Conservation (phyloP, 768 basidiomycete genomes). For the Phylloporus sp. region DNA sequence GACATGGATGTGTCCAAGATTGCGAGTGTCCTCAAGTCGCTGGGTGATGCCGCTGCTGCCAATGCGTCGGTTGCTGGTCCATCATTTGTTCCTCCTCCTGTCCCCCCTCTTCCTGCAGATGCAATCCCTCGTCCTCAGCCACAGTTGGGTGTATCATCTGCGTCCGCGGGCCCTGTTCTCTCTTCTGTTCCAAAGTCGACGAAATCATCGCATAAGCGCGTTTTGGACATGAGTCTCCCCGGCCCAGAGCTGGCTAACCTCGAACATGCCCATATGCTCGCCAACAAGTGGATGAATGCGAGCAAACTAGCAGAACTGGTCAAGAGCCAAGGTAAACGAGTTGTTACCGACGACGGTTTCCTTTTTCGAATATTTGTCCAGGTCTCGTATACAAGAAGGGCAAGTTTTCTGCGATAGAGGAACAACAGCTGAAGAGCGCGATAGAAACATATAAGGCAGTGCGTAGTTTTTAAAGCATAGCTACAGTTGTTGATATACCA, state of each 20-base stretch:
- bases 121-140: slow-evolving; percentile 32
- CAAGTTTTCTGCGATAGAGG: slow-evolving; percentile 80
- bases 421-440: slow-evolving; percentile 58
- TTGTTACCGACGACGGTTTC: not conserved
- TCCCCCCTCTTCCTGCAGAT: slow-evolving; percentile 23
- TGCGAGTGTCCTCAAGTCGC: slow-evolving; percentile 58
- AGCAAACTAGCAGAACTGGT: slow-evolving; percentile 66
- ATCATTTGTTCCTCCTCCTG: slow-evolving; percentile 20
- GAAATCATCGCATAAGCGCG: slow-evolving; percentile 35
- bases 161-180: slow-evolving; percentile 40
- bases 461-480: slow-evolving; percentile 22
- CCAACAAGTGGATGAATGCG: slow-evolving; percentile 77
- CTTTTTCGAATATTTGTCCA: slow-evolving; percentile 25
- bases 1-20: slow-evolving; percentile 68
- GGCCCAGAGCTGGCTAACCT: slow-evolving; percentile 41
- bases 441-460: slow-evolving; percentile 62
- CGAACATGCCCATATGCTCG: slow-evolving; percentile 64
- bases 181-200: slow-evolving; percentile 36
- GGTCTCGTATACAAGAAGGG: slow-evolving; percentile 87
- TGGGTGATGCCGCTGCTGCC: slow-evolving; percentile 55
- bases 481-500: not conserved
- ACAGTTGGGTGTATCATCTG: slow-evolving; percentile 40
- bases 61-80: slow-evolving; percentile 29
- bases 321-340: slow-evolving; percentile 54
- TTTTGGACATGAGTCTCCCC: slow-evolving; percentile 41